Evolutionary conservation across 257 asterid genomes (phyloP).

Genomic region (Solanum tacnaense): DNA sequence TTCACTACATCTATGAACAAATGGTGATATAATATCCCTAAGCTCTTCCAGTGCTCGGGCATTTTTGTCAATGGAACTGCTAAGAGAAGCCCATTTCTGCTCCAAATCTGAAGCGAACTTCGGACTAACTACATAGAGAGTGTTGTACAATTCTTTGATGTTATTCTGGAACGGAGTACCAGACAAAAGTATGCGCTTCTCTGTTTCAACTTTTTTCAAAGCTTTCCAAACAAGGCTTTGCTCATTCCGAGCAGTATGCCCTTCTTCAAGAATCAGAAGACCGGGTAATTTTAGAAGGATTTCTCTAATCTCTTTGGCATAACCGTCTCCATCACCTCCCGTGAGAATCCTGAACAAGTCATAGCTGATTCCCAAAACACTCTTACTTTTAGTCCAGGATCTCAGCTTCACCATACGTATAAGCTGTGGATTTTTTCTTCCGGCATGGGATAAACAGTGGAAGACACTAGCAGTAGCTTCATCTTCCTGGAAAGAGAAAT

Average conservation of each 20-base stretch:
- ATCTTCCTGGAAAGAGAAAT: constrained; percentile 24
- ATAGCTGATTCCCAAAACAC: constrained; percentile 54
- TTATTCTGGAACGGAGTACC: constrained; percentile 89
- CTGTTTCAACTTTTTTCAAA: constrained; percentile 32
- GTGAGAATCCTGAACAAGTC: constrained; percentile 41
- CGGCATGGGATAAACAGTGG: not conserved
- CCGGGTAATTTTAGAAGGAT: constrained; percentile 48
- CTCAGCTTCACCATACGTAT: constrained; percentile 33
- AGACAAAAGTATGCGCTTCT: constrained; percentile 54
- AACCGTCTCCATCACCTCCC: constrained; percentile 7
- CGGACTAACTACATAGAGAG: constrained; percentile 52
- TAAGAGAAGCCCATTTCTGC: constrained; percentile 25
- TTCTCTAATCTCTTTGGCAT: constrained; percentile 17
- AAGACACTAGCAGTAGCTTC: constrained; percentile 1
- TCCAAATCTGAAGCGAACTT: constrained; percentile 12
- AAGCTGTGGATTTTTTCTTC: not conserved
- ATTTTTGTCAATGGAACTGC: constrained; percentile 20
- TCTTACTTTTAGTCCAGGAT: constrained; percentile 40
- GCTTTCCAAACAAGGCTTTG: constrained; percentile 47
- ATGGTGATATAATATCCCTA: constrained; percentile 37
- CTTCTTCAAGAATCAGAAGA: constrained; percentile 65
- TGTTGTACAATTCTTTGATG: constrained; percentile 50
- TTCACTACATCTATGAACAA: constrained; percentile 56
- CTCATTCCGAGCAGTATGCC: constrained; percentile 67
- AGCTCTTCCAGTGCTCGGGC: constrained; percentile 24